Conservation (phyloP, 2,329 filamentous ascomycete species). For the Meredithiella fracta region DNA sequence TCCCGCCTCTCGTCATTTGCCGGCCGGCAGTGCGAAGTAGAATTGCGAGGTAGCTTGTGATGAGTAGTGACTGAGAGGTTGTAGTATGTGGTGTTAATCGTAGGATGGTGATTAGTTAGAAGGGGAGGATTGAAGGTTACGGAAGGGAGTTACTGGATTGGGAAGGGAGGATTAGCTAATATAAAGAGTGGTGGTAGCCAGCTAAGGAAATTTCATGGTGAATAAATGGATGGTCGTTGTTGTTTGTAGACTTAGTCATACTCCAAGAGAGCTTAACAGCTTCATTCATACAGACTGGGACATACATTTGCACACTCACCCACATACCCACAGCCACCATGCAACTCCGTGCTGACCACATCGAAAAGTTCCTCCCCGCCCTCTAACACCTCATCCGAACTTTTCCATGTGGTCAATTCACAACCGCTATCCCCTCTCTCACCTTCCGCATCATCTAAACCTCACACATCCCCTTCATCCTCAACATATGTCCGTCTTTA, state of each 20-base stretch:
- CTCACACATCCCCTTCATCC: slow-evolving; percentile 43
- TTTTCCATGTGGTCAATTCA: slow-evolving; percentile 46
- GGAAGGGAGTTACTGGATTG: not conserved
- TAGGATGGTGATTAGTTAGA: not conserved
- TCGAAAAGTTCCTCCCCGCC: slow-evolving; percentile 30
- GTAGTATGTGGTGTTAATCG: no score
- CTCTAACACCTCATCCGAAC: slow-evolving; percentile 40
- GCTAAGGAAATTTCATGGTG: not conserved
- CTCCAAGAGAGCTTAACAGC: no score
- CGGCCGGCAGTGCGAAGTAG: no score
- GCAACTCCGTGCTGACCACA: slow-evolving; percentile 40
- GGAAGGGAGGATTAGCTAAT: not conserved
- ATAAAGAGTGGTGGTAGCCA: not conserved
- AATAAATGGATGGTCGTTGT: no score
- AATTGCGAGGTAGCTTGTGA: no score
- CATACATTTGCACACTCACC: not conserved
- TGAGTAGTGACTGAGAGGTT: not conserved
- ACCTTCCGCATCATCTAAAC: slow-evolving; percentile 35
- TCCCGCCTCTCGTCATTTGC: no score
- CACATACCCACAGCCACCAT: slow-evolving; percentile 23
- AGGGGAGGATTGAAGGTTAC: not conserved
- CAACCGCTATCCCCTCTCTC: slow-evolving; percentile 39
- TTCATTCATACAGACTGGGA: no score
- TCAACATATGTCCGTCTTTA: slow-evolving; percentile 33
- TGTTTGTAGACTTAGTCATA: no score